Percentiles rank a stretch among this genome's conserved stretches.
Evolutionary conservation across 768 basidiomycete species (phyloP).

Genomic region (Cubamyces lactineus): DNA sequence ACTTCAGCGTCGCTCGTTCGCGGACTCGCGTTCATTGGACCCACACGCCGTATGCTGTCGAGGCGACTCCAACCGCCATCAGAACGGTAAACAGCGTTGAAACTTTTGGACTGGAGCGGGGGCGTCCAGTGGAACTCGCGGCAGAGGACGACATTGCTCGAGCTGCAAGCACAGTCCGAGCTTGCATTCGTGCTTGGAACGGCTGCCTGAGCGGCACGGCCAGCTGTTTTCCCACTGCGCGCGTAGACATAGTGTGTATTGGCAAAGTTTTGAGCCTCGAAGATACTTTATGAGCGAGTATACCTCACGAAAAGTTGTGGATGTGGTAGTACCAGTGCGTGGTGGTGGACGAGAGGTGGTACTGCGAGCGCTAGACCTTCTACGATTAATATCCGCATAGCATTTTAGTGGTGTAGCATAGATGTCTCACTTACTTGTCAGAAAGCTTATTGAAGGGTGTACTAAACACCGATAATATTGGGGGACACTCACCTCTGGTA

Average conservation of each 20-base stretch:
- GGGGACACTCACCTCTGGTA: not conserved
- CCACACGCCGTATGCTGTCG: constrained; percentile 50
- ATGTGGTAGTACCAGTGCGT: no score
- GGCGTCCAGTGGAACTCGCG: not conserved
- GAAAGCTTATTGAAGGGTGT: no score
- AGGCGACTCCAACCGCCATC: constrained; percentile 41
- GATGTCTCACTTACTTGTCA: no score
- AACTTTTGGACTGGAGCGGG: constrained; percentile 29
- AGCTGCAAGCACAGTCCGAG: not conserved
- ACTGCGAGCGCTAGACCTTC: no score
- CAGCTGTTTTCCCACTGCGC: not conserved
- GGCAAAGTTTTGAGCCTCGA: not conserved
- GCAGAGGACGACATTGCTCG: constrained; percentile 5
- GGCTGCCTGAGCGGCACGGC: not conserved
- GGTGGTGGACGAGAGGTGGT: not conserved
- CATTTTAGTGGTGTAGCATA: no score
- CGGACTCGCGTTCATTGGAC: constrained; percentile 22
- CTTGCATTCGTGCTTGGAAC: not conserved
- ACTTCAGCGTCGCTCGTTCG: constrained; percentile 13
- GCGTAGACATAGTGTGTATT: not conserved
- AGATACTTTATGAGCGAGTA: not conserved
- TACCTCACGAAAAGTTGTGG: no score
- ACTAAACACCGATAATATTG: no score
- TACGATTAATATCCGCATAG: no score
- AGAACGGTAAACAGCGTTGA: constrained; percentile 45